Conservation (phyloP, 2,329 filamentous ascomycete species). For the Bipolaris sorokiniana region DNA sequence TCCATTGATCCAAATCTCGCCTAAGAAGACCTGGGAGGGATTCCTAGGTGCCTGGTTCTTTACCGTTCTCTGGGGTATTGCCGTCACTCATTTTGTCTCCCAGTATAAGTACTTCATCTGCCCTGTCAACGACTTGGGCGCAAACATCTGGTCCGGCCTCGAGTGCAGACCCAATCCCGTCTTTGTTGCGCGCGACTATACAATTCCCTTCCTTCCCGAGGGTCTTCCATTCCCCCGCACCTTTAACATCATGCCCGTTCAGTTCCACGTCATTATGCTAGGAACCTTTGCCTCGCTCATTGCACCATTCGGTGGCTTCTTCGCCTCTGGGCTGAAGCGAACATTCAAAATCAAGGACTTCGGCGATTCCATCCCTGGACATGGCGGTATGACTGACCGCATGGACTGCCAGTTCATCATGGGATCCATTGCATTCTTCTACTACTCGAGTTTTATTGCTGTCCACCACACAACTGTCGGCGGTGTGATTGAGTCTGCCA, state of each 20-base stretch:
- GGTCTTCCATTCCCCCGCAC: constrained; percentile 67
- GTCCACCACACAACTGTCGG: constrained; percentile 85
- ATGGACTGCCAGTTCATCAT: constrained; percentile 99
- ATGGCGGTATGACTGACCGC: constrained; percentile 96
- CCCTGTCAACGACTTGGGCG: constrained; percentile 93
- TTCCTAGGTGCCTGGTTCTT: constrained; percentile 97
- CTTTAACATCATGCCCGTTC: constrained; percentile 82
- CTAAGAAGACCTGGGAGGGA: constrained; percentile 98
- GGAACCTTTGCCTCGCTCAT: constrained; percentile 95
- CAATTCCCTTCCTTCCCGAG: constrained; percentile 60
- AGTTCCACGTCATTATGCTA: constrained; percentile 88
- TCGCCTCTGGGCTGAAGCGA: constrained; percentile 94
- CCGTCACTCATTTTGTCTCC: constrained; percentile 82
- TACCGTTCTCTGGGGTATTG: constrained; percentile 83
- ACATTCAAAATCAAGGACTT: constrained; percentile 99
- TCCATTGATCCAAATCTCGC: constrained; percentile 95
- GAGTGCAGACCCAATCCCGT: constrained; percentile 90
- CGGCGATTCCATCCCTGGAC: constrained; percentile 95
- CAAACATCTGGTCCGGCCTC: constrained; percentile 89
- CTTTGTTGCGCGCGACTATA: constrained; percentile 79
- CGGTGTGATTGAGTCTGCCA: constrained; percentile 85
- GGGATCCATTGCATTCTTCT: constrained; percentile 98
- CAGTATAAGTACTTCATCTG: constrained; percentile 98
- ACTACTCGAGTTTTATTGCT: constrained; percentile 97
- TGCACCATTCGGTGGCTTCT: constrained; percentile 97